These are phyloP conservation scores for Encephalitozoon romaleae DNA, from an alignment of 371 early-diverging fungal species.

Conservation along the genomic window DNA sequence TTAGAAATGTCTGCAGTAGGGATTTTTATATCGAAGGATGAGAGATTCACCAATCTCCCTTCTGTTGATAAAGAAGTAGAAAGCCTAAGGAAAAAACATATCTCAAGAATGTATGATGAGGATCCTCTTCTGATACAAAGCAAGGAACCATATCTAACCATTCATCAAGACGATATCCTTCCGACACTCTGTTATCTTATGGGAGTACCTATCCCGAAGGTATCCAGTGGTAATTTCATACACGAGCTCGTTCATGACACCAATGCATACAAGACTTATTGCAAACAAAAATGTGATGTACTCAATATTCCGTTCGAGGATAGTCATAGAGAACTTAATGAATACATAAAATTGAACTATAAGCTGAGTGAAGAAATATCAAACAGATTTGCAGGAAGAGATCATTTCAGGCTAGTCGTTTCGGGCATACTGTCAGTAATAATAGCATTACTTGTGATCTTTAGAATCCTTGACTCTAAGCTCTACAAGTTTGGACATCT, in stretches of 20 bases:
- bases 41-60: background rate
- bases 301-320: background rate
- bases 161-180: constrained; percentile 61
- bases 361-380: background rate
- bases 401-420: background rate
- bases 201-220: constrained; percentile 48
- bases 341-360: background rate
- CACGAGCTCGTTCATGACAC: constrained; percentile 36
- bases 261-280: constrained; percentile 4
- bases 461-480: background rate
- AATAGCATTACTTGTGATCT: background rate
- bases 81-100: background rate
- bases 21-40: constrained; percentile 43
- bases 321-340: background rate
- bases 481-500: background rate
- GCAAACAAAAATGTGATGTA: constrained; percentile 13
- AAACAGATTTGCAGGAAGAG: background rate
- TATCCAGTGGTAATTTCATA: constrained; percentile 56
- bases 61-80: background rate
- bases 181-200: constrained; percentile 57
- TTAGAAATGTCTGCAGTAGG: constrained; percentile 64
- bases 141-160: background rate
- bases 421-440: background rate
- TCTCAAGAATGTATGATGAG: constrained; percentile 11
- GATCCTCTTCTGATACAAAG: background rate